These are phyloP conservation scores for Pseudogymnoascus sp. DNA, from an alignment of 2,329 filamentous ascomycete species.

Conservation along the genomic window DNA sequence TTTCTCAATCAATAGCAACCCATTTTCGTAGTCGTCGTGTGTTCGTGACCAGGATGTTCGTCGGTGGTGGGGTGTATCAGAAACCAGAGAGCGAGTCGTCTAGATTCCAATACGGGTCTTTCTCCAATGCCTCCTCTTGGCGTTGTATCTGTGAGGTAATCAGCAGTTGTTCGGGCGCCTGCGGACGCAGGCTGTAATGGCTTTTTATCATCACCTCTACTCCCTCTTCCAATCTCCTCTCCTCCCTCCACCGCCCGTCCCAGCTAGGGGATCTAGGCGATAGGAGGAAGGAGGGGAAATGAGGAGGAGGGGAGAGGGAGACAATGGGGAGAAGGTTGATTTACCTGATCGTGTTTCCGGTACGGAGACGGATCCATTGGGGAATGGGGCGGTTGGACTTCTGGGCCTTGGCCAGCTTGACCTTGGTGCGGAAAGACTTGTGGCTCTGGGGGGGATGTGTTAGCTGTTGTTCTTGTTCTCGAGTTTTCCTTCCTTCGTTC, in stretches of 20 bases:
- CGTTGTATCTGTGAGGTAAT: conserved; percentile 76
- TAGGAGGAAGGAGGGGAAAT: no score
- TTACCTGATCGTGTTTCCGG: conserved; percentile 98
- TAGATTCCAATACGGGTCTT: conserved; percentile 99
- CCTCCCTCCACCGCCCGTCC: not conserved
- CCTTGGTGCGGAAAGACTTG: conserved; percentile 99
- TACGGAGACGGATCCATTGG: conserved; percentile 98
- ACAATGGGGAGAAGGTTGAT: not conserved
- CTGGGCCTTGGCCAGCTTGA: conserved; percentile 99
- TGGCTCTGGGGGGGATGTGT: conserved; percentile 63
- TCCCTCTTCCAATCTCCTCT: not conserved
- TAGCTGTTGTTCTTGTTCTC: conserved; percentile 18
- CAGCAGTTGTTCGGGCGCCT: conserved; percentile 15
- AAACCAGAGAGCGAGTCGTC: conserved; percentile 46
- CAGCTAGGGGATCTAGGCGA: no score
- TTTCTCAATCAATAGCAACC: not conserved
- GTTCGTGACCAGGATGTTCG: not conserved
- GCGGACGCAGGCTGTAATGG: conserved; percentile 7
- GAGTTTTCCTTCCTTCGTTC: not conserved
- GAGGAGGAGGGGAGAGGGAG: not conserved
- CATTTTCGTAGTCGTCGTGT: not conserved
- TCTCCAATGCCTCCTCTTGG: conserved; percentile 99
- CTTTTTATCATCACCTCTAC: not conserved
- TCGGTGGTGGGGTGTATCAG: conserved; percentile 17
- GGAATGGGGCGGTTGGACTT: conserved; percentile 99